Percentiles rank a stretch among this genome's conserved stretches.
phyloP scores from a whole-genome alignment of 495 filamentous ascomycete species.

The Daldinia decipiens region DNA sequence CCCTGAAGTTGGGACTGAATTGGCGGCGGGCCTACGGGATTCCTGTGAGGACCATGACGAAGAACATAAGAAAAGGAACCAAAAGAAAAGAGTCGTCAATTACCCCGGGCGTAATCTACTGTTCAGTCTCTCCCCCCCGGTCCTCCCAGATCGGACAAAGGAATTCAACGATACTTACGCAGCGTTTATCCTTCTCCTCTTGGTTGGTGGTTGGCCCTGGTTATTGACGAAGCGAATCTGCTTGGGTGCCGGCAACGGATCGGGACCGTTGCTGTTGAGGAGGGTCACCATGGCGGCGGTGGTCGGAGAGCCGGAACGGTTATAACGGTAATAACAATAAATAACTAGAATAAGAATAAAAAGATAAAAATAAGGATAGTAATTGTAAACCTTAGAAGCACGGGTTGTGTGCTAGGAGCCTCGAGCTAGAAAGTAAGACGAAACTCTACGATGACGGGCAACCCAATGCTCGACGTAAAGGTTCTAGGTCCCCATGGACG shows the following conservation, averaged over 20 bases:
- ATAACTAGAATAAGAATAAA: background rate
- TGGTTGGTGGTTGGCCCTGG: slow-evolving; percentile 82
- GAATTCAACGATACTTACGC: slow-evolving; percentile 66
- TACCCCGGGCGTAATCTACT: slow-evolving; percentile 23
- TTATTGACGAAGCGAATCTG: slow-evolving; percentile 83
- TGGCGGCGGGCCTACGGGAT: slow-evolving; percentile 36
- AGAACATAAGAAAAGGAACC: slow-evolving; percentile 23
- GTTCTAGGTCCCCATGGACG: slow-evolving; percentile 27
- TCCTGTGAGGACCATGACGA: slow-evolving; percentile 38
- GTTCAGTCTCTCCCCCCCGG: slow-evolving; percentile 33
- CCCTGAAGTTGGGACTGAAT: slow-evolving; percentile 46
- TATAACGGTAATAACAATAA: slow-evolving; percentile 10
- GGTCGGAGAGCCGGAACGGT: background rate
- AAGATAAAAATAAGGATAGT: slow-evolving; percentile 4
- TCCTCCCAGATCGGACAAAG: slow-evolving; percentile 34
- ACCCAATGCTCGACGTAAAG: slow-evolving; percentile 19
- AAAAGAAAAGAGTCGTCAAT: slow-evolving; percentile 39
- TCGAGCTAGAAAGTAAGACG: slow-evolving; percentile 18
- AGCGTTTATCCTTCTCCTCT: slow-evolving; percentile 81
- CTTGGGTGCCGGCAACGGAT: slow-evolving; percentile 58
- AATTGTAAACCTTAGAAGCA: slow-evolving; percentile 5
- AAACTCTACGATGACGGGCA: slow-evolving; percentile 16
- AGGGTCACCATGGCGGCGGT: slow-evolving; percentile 52
- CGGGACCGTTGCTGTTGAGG: slow-evolving; percentile 50
- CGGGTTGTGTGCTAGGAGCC: background rate